Evolutionary conservation across 1,284 basidiomycete species (phyloP).

Genomic region (Sporisorium scitamineum): DNA sequence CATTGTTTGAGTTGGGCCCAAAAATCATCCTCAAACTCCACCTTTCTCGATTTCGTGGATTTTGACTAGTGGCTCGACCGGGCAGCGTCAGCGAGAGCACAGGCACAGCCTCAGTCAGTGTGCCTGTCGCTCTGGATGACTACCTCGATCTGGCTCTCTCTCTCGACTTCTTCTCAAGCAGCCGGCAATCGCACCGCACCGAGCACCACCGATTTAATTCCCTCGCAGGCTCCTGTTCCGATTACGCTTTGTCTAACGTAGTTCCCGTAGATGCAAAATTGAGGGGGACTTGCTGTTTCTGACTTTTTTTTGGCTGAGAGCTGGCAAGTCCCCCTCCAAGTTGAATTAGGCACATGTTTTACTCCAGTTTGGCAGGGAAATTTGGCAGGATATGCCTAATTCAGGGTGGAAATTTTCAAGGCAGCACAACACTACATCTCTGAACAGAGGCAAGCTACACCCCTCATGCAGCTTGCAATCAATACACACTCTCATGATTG

Average conservation of each 20-base stretch:
- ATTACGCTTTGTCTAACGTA: neutral
- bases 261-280: too few relatives aligned
- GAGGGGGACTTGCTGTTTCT: too few relatives aligned
- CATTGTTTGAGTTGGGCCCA: neutral
- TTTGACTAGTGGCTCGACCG: constrained; percentile 14
- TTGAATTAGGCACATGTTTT: too few relatives aligned
- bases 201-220: constrained; percentile 20
- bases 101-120: constrained; percentile 1
- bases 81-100: neutral
- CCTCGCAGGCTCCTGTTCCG: neutral
- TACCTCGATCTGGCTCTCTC: neutral
- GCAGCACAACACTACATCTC: too few relatives aligned
- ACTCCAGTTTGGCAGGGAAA: too few relatives aligned
- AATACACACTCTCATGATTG: too few relatives aligned
- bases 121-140: neutral
- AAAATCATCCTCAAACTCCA: neutral
- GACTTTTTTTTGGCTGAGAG: too few relatives aligned
- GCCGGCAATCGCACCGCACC: constrained; percentile 10
- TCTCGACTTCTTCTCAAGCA: constrained; percentile 12
- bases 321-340: too few relatives aligned
- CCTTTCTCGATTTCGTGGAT: neutral
- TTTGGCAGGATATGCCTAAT: too few relatives aligned
- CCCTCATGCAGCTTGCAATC: too few relatives aligned
- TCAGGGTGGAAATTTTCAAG: too few relatives aligned
- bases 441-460: too few relatives aligned